Evolutionary conservation across 306 rosid genomes (phyloP).

Genomic region (Ceratonia siliqua): DNA sequence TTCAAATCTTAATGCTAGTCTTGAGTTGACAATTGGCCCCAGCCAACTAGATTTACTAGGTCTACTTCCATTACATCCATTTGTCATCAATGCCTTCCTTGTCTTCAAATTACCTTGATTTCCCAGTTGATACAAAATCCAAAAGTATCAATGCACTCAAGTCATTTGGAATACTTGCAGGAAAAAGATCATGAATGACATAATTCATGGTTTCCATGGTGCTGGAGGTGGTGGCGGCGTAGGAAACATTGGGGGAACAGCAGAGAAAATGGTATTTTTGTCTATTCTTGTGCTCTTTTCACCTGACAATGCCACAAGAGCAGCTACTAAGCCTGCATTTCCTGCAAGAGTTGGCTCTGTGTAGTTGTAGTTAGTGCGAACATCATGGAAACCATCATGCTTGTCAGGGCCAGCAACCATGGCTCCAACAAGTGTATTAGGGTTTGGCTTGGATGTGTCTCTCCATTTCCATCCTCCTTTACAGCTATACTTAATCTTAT

Average conservation of each 20-base stretch:
- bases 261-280: constrained; percentile 88
- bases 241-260: constrained; percentile 98
- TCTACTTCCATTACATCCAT: constrained; percentile 28
- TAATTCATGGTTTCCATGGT: constrained; percentile 86
- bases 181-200: background rate
- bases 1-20: constrained; percentile 39
- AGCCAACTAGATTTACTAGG: constrained; percentile 30
- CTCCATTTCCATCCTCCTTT: constrained; percentile 99
- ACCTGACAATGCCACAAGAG: constrained; percentile 89
- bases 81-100: constrained; percentile 33
- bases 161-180: constrained; percentile 47
- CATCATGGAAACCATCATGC: constrained; percentile 88
- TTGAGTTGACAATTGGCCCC: constrained; percentile 37
- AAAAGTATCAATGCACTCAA: constrained; percentile 44
- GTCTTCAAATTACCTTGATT: constrained; percentile 44
- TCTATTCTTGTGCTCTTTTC: constrained; percentile 66
- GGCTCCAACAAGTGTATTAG: constrained; percentile 82
- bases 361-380: constrained; percentile 86
- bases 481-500: constrained; percentile 82
- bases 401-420: constrained; percentile 99
- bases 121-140: constrained; percentile 40
- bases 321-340: constrained; percentile 92
- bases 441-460: constrained; percentile 76
- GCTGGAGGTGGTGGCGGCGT: constrained; percentile 99
- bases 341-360: constrained; percentile 97